phyloP scores from a whole-genome alignment of 2,329 filamentous ascomycete species.

The Microdochium trichocladiopsis region DNA sequence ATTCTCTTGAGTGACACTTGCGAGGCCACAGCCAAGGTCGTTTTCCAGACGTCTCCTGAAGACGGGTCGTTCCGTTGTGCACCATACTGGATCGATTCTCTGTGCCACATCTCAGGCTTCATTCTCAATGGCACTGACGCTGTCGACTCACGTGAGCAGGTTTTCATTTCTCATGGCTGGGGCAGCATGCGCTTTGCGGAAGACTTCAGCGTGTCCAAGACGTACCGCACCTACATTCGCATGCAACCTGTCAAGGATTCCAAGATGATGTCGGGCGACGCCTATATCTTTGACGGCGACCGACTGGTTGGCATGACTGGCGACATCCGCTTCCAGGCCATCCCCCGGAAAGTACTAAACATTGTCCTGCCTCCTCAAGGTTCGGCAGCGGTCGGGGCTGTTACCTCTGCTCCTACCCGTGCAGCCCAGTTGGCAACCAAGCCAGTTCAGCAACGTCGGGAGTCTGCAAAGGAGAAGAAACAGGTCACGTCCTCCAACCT shows the following conservation, averaged over 20 bases:
- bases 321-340: conserved; percentile 60
- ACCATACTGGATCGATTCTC: conserved; percentile 52
- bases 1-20: conserved; percentile 45
- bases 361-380: conserved; percentile 58
- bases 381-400: conserved; percentile 29
- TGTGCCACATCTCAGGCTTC: conserved; percentile 54
- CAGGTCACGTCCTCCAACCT: conserved; percentile 38
- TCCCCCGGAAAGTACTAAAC: conserved; percentile 60
- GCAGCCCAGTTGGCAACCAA: conserved; percentile 16
- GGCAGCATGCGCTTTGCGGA: conserved; percentile 43
- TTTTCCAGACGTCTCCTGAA: conserved; percentile 37
- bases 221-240: conserved; percentile 48
- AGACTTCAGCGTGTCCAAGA: conserved; percentile 33
- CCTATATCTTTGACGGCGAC: conserved; percentile 46
- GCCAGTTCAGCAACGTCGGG: neutral
- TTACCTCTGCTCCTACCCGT: conserved; percentile 22
- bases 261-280: conserved; percentile 46
- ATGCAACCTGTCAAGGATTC: conserved; percentile 47
- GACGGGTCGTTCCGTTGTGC: conserved; percentile 48
- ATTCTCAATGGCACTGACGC: conserved; percentile 52
- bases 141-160: conserved; percentile 44
- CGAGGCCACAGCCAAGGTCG: conserved; percentile 44
- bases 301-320: conserved; percentile 38
- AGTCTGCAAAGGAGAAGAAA: conserved; percentile 27
- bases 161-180: conserved; percentile 57